A percentile compares a stretch with the other conserved stretches of the same genome.
phyloP scores from a whole-genome alignment of 129 eudicot species.

The Glebionis coronaria region DNA sequence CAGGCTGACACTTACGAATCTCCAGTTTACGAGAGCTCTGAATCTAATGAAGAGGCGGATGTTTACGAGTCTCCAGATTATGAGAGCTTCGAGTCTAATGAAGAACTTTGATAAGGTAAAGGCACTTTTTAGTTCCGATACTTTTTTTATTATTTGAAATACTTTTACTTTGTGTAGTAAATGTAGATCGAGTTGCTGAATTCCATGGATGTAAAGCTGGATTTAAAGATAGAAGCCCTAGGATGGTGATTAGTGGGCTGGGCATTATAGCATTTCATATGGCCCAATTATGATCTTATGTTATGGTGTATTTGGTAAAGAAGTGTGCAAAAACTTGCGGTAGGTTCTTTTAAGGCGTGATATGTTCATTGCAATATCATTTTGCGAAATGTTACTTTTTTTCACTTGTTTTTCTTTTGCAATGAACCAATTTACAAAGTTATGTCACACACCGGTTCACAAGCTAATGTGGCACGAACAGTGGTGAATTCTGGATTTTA shows the following conservation, averaged over 20 bases:
- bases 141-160: conserved; percentile 15
- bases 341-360: too few relatives aligned
- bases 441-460: too few relatives aligned
- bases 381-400: too few relatives aligned
- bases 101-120: conserved; percentile 42
- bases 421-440: too few relatives aligned
- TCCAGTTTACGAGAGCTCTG: conserved; percentile 37
- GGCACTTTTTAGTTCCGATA: conserved; percentile 6
- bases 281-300: background rate
- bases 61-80: conserved; percentile 35
- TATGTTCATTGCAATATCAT: too few relatives aligned
- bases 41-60: conserved; percentile 35
- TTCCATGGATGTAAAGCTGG: background rate
- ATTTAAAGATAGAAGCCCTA: too few relatives aligned
- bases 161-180: conserved; percentile 24
- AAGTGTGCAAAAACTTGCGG: background rate
- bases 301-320: background rate
- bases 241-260: too few relatives aligned
- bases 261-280: background rate
- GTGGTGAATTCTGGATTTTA: too few relatives aligned
- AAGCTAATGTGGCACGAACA: too few relatives aligned
- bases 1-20: conserved; percentile 33
- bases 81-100: conserved; percentile 42
- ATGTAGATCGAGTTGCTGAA: conserved; percentile 17
- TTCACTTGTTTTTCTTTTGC: too few relatives aligned